These are phyloP conservation scores for Datura wrightii DNA, from an alignment of 257 asterid species.

Conservation along the genomic window DNA sequence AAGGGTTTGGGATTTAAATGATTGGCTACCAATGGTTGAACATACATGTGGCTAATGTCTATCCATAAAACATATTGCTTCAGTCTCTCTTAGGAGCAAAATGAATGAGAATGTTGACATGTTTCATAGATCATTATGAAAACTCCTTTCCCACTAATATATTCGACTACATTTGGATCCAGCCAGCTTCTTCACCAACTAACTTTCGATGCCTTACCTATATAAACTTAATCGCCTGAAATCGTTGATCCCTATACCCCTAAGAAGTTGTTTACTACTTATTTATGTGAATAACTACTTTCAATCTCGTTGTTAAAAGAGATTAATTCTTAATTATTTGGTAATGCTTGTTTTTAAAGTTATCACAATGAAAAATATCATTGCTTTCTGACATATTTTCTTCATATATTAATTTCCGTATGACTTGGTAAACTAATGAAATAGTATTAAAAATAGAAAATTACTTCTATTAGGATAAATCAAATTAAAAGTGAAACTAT, in stretches of 20 bases:
- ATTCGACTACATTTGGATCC: conserved; percentile 11
- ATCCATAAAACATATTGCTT: conserved; percentile 23
- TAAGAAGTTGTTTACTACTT: background rate
- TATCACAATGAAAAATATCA: background rate
- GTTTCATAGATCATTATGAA: background rate
- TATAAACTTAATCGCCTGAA: background rate
- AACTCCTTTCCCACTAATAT: background rate
- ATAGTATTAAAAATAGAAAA: no score
- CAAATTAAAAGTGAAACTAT: no score
- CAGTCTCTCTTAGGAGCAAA: background rate
- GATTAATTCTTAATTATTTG: background rate
- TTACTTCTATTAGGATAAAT: no score
- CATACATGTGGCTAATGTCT: conserved; percentile 37
- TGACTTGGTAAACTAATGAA: background rate
- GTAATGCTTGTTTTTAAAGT: background rate
- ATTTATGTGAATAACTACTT: background rate
- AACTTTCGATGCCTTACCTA: background rate
- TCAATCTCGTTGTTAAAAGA: background rate
- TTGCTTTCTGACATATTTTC: no score
- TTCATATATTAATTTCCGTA: background rate
- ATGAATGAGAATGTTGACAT: conserved; percentile 25
- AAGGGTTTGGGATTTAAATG: background rate
- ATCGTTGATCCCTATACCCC: background rate
- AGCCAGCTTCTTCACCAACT: background rate
- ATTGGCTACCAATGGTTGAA: conserved; percentile 39